Conservation (phyloP, 805 yeast genomes). For the Clavispora carvajalis region DNA sequence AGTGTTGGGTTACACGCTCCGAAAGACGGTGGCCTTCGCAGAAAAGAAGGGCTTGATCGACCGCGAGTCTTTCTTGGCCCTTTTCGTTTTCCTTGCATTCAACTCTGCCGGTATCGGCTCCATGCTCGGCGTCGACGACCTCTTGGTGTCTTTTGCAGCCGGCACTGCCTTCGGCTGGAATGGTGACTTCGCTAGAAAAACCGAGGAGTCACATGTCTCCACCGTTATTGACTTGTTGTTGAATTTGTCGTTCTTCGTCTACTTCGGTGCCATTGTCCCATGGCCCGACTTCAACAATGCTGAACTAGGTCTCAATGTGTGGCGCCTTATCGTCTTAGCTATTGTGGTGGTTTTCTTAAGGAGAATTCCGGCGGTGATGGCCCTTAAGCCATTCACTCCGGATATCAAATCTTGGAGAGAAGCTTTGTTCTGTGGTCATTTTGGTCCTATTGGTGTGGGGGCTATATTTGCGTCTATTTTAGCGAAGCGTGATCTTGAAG, state of each 20-base stretch:
- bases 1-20: conserved; percentile 62
- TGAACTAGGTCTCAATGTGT: conserved; percentile 58
- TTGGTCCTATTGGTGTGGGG: conserved; percentile 96
- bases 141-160: conserved; percentile 84
- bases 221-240: conserved; percentile 82
- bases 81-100: conserved; percentile 75
- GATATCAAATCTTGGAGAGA: conserved; percentile 91
- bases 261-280: conserved; percentile 87
- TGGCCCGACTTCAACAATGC: conserved; percentile 72
- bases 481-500: conserved; percentile 68
- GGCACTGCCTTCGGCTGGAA: conserved; percentile 95
- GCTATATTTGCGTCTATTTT: conserved; percentile 81
- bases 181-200: conserved; percentile 77
- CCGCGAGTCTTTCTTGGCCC: conserved; percentile 82
- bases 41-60: conserved; percentile 68
- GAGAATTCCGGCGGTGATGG: conserved; percentile 76
- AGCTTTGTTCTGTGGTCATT: conserved; percentile 90
- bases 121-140: conserved; percentile 82
- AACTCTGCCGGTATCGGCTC: conserved; percentile 88
- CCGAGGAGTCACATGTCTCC: conserved; percentile 82
- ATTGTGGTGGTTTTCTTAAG: conserved; percentile 69
- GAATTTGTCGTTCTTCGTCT: conserved; percentile 82
- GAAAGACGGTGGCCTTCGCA: conserved; percentile 70
- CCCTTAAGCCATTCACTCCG: conserved; percentile 73
- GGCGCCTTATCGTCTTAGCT: conserved; percentile 77